These are phyloP conservation scores for Xylogone sp. DNA, from an alignment of 2,329 filamentous ascomycete species.

Conservation along the genomic window DNA sequence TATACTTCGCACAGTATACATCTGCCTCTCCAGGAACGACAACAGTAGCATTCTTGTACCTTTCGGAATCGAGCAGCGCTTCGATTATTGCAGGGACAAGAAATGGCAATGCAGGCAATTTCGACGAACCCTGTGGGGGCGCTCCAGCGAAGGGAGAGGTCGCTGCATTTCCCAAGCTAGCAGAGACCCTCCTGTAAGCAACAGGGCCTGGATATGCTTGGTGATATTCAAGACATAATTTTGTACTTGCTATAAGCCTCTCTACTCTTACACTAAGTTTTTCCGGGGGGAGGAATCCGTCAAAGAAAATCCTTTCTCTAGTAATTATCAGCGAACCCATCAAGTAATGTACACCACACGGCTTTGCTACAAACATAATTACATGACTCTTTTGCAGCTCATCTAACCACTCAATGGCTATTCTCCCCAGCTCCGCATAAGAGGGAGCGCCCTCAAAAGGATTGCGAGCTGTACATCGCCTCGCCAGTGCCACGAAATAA, in stretches of 20 bases:
- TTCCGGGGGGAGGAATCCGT: slow-evolving; percentile 69
- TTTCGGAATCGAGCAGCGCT: slow-evolving; percentile 46
- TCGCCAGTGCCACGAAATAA: slow-evolving; percentile 51
- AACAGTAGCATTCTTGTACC: slow-evolving; percentile 39
- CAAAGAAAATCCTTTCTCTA: slow-evolving; percentile 75
- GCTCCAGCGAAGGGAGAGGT: slow-evolving; percentile 16
- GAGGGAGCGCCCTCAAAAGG: slow-evolving; percentile 51
- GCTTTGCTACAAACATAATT: slow-evolving; percentile 52
- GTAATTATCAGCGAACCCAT: slow-evolving; percentile 9
- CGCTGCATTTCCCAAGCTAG: slow-evolving; percentile 14
- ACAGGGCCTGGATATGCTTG: slow-evolving; percentile 10
- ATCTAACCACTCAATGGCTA: slow-evolving; percentile 60
- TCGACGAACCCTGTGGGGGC: slow-evolving; percentile 18
- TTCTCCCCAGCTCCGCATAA: slow-evolving; percentile 59
- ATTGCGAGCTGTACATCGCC: slow-evolving; percentile 34
- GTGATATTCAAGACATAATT: slow-evolving; percentile 21
- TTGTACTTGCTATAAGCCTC: slow-evolving; percentile 19
- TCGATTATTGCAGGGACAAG: slow-evolving; percentile 77
- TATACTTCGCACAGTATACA: slow-evolving; percentile 66
- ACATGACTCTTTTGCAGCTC: slow-evolving; percentile 51
- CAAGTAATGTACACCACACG: not conserved
- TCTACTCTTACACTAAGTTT: slow-evolving; percentile 23
- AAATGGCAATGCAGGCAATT: slow-evolving; percentile 53
- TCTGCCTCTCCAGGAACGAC: slow-evolving; percentile 86
- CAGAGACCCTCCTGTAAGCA: slow-evolving; percentile 3